Conservation (phyloP, 805 yeast species). For the Kodamaea hsintzibuensis region DNA sequence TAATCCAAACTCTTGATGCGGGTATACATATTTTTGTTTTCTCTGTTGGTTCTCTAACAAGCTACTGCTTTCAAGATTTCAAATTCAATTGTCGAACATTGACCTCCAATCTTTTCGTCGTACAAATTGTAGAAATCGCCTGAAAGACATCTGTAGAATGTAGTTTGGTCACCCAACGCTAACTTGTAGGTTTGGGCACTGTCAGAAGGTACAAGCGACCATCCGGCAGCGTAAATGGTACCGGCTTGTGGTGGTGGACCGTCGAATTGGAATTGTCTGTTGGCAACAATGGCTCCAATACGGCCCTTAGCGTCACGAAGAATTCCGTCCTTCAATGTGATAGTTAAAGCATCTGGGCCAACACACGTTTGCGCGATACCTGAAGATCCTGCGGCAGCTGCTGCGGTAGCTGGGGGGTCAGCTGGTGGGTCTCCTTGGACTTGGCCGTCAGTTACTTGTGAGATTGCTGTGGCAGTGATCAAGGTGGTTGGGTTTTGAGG, state of each 20-base stretch:
- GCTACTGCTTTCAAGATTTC: constrained; percentile 16
- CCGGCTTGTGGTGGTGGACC: constrained; percentile 78
- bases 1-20: background rate
- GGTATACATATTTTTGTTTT: background rate
- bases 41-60: constrained; percentile 10
- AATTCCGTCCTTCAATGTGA: constrained; percentile 52
- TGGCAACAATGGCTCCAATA: constrained; percentile 77
- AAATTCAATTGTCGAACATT: constrained; percentile 46
- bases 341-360: constrained; percentile 45
- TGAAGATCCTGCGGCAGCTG: background rate
- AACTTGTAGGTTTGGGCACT: constrained; percentile 37
- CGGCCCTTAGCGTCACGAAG: constrained; percentile 63
- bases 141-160: constrained; percentile 73
- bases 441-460: constrained; percentile 34
- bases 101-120: constrained; percentile 60
- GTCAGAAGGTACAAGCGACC: constrained; percentile 20
- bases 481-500: constrained; percentile 43
- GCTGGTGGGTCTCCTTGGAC: constrained; percentile 24
- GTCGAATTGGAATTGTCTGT: constrained; percentile 79
- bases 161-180: constrained; percentile 61
- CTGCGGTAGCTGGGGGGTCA: no score
- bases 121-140: constrained; percentile 80
- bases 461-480: constrained; percentile 24
- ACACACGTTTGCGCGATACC: constrained; percentile 21
- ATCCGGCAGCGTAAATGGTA: constrained; percentile 31